Evolutionary conservation across 768 basidiomycete genomes (phyloP), one percentile per base, ranked within the genome.

Genomic region (Panaeolus papilionaceus): DNA sequence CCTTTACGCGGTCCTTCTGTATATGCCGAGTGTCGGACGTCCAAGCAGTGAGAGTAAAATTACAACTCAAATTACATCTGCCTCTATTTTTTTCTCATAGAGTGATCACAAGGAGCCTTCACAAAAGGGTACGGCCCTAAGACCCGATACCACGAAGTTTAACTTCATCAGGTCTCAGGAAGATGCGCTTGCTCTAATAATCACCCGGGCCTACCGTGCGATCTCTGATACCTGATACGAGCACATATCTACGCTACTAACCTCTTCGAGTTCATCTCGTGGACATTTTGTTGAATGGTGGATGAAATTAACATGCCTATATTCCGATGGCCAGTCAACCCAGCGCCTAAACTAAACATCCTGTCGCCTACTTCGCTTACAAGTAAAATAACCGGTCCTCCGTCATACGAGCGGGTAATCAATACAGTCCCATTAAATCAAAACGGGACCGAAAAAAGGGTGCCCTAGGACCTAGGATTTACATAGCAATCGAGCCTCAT

Each of bases 291-390:
- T 18, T 23, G 8, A 23, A 23, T 12, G 10, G 0, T 9, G 33
- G 33, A 23, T 51, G 8, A 9, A 23, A 18, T 3, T 9, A 18
- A 44, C 16, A 18, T 16, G 5, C 2, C 11, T 44, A 18, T 18
- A 6, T 16, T 44, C 42, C 47, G 20, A 51, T 26, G 1, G 47
- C 23, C 47, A 6, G 20, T 51, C 16, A 44, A 16, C 42, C 42
- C 47, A 51, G 47, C 47, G 47, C 47, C 18, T 51, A 51, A 51
- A 51, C n/a, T 26, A 51, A 51, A 20, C 47, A 51, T 23, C 20
- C 47, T 10, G 7, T 51, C 47, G n/a, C 47, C 1, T 23, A 51
- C 42, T 14, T 44, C 42, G 42, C 42, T 44, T 44, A 44, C 42
- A 18, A 44, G 42, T 33, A 33, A 5, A 5, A 33, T 33, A 33